These are phyloP conservation scores for Penicillium steckii DNA, from an alignment of 495 filamentous ascomycete species.

Conservation along the genomic window DNA sequence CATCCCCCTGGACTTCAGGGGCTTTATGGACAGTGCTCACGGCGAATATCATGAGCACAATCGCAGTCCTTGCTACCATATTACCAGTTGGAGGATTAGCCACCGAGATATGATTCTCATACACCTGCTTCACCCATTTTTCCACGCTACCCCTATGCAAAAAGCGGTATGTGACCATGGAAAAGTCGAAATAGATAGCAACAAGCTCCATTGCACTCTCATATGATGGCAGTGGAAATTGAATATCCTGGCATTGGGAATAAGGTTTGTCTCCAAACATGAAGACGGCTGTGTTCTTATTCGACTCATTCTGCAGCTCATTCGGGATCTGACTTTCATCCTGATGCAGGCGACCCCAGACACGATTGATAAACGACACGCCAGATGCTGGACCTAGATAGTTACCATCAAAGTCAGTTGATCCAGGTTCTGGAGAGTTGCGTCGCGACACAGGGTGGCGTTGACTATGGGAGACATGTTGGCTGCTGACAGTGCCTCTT, in stretches of 20 bases:
- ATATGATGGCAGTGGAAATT: slow-evolving; percentile 34
- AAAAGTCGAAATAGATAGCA: slow-evolving; percentile 45
- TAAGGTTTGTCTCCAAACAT: slow-evolving; percentile 49
- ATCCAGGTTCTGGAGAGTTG: slow-evolving; percentile 44
- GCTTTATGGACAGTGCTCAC: slow-evolving; percentile 40
- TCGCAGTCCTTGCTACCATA: slow-evolving; percentile 42
- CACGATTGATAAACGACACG: slow-evolving; percentile 46
- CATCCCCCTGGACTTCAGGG: slow-evolving; percentile 17
- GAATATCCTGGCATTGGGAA: slow-evolving; percentile 25
- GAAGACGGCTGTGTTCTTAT: slow-evolving; percentile 40
- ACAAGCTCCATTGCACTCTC: slow-evolving; percentile 38
- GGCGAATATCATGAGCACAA: slow-evolving; percentile 46
- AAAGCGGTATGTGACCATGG: slow-evolving; percentile 49
- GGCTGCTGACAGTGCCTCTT: slow-evolving; percentile 3
- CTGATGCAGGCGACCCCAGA: slow-evolving; percentile 44
- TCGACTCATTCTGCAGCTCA: slow-evolving; percentile 33
- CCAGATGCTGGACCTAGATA: slow-evolving; percentile 47
- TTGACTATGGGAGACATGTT: slow-evolving; percentile 1
- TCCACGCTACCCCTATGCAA: slow-evolving; percentile 42
- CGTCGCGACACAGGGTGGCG: slow-evolving; percentile 24
- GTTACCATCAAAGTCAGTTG: slow-evolving; percentile 47
- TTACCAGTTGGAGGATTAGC: slow-evolving; percentile 34
- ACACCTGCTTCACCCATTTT: slow-evolving; percentile 39
- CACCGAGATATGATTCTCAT: slow-evolving; percentile 33
- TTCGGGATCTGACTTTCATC: slow-evolving; percentile 37